Base-by-base conservation (phyloP, 2,329 filamentous ascomycete species). In the Sporothrix pallida region DNA sequence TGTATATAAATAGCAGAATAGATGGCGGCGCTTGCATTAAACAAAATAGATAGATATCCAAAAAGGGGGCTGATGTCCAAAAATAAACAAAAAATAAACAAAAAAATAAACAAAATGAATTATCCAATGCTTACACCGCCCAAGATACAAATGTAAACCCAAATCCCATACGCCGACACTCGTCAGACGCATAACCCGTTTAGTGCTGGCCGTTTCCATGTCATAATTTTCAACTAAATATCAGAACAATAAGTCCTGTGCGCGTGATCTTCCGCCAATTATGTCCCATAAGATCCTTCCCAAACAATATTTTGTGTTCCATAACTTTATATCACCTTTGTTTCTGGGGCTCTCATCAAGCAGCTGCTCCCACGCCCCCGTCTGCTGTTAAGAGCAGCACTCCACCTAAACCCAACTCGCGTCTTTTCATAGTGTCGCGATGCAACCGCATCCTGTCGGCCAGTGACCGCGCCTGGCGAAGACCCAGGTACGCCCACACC, bases 401-500 rank as follows among this genome's bases (percentile, higher is more conserved):
- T 2, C 56, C 56, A 6, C 26, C 23, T 3, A 67, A 9, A 2
- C 52, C 31, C 52, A 31, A 13, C 13, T 13, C n/a, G n/a, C 50
- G 20, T 23, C 26, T 10, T 31, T 77, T 75, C 72, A 77, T 2
- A 17, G 70, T 71, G 7, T 77, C 78, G 23, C 74, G 72, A 65
- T 79, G 77, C 1, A 73, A 72, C n/a, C 77, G 76, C 26, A 80
- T 74, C 44, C 76, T 77, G 58, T 85, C 83, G 52, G 83, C 83
- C 74, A 87, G 79, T 20, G 81, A 79, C 72, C 82, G 81, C 1
- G 86, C 86, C 75, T 87, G 84, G 48, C 85, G 79, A 83, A 88
- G 87, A 9, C 86, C 86, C 79, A 87, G 84, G 58, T 85, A 82
- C 68, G 81, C 80, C 84, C 85, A 88, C 13, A 87, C 83, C 10